These are phyloP conservation scores for Gracilaria gracilis DNA, from an alignment of 23 red algal species.

Conservation along the genomic window DNA sequence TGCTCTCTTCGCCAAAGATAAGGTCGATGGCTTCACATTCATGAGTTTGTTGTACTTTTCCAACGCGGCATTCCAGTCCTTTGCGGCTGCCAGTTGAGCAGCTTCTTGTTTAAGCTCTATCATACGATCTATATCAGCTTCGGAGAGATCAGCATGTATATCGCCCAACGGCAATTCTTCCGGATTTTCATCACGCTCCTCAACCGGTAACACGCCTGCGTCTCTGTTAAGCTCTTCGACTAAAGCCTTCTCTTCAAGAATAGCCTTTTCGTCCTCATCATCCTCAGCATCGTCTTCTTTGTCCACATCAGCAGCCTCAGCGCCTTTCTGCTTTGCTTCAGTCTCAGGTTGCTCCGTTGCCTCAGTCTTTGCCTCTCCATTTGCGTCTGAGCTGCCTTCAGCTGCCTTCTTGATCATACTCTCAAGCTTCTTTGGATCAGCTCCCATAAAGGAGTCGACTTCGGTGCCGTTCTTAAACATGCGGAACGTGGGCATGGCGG, in stretches of 20 bases:
- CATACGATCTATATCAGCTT: constrained; percentile 46
- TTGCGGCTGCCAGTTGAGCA: constrained; percentile 20
- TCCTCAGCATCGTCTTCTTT: neutral
- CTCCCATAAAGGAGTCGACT: constrained; percentile 43
- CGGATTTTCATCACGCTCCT: constrained; percentile 6
- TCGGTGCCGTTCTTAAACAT: constrained; percentile 17
- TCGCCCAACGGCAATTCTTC: constrained; percentile 1
- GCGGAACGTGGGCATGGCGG: constrained; percentile 66
- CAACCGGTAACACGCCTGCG: constrained; percentile 5
- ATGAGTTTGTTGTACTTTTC: constrained; percentile 52
- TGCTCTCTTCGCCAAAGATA: constrained; percentile 65
- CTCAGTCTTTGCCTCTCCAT: neutral
- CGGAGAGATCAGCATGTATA: constrained; percentile 17
- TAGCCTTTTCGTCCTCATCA: constrained; percentile 6
- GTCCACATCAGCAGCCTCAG: neutral
- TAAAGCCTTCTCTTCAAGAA: constrained; percentile 9
- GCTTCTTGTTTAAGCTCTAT: constrained; percentile 45
- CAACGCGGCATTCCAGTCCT: constrained; percentile 36
- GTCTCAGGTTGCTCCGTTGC: neutral
- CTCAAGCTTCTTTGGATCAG: constrained; percentile 47
- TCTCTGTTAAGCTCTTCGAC: constrained; percentile 29
- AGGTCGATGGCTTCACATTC: constrained; percentile 8
- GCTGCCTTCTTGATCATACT: constrained; percentile 49
- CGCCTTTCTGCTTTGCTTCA: neutral
- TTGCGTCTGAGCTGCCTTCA: neutral